Percentiles rank a stretch among this genome's conserved stretches.
Conservation (phyloP, 1,139 yeast species). For the Nakaseomyces bracarensis region DNA sequence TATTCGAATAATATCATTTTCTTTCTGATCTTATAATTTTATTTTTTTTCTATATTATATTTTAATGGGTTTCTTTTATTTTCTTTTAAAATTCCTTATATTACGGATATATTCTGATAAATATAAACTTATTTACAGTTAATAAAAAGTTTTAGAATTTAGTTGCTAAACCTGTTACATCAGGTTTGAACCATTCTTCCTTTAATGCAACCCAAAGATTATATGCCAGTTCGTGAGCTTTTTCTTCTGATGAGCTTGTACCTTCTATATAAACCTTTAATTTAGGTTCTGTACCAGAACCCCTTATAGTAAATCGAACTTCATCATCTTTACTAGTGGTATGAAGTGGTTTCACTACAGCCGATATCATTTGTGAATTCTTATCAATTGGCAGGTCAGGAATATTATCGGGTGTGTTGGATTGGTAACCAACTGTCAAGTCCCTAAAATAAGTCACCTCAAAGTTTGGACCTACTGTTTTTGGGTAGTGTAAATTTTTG, state of each 20-base stretch:
- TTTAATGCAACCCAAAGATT: conserved; percentile 61
- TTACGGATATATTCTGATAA: conserved; percentile 1
- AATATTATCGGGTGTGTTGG: conserved; percentile 46
- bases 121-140: neutral
- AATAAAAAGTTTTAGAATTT: conserved; percentile 7
- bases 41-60: no score
- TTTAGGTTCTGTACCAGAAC: conserved; percentile 96
- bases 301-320: conserved; percentile 77
- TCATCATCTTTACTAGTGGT: conserved; percentile 22
- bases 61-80: neutral
- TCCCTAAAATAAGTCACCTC: conserved; percentile 67
- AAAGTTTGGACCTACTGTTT: conserved; percentile 35
- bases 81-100: neutral
- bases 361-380: conserved; percentile 81
- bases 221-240: conserved; percentile 47
- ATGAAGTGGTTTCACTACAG: conserved; percentile 26
- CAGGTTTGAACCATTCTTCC: conserved; percentile 55
- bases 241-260: conserved; percentile 37
- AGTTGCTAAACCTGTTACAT: conserved; percentile 29
- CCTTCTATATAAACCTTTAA: conserved; percentile 89
- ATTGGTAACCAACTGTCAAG: conserved; percentile 73
- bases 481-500: conserved; percentile 26
- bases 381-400: conserved; percentile 69
- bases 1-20: no score
- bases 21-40: no score